Evolutionary conservation across 352 stramenopile genomes (phyloP).

Genomic region (Phytophthora kernoviae): DNA sequence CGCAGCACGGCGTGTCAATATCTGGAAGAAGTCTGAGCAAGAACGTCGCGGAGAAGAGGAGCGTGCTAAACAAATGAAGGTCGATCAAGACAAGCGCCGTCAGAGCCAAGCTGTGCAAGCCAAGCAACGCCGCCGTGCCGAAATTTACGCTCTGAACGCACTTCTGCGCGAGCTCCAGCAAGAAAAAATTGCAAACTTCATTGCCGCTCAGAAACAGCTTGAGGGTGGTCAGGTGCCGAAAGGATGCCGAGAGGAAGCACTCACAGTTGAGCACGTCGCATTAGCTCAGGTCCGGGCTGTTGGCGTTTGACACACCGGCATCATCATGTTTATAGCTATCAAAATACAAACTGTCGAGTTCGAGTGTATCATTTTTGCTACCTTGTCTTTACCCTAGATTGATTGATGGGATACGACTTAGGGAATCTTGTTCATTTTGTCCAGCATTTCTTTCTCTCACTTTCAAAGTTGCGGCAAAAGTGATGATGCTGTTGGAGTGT

Average conservation of each 20-base stretch:
- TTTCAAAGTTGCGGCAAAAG: no score
- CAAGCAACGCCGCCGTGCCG: conserved; percentile 57
- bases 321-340: no score
- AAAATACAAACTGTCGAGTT: no score
- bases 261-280: not conserved
- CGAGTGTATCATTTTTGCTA: no score
- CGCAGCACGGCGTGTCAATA: conserved; percentile 55
- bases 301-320: conserved; percentile 4
- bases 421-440: no score
- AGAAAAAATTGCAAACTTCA: conserved; percentile 59
- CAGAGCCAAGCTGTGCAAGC: conserved; percentile 50
- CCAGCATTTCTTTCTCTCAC: no score
- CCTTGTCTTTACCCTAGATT: no score
- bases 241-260: conserved; percentile 2
- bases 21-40: conserved; percentile 63
- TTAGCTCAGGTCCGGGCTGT: conserved; percentile 19
- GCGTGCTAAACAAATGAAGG: conserved; percentile 34
- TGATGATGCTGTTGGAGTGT: no score
- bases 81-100: conserved; percentile 52
- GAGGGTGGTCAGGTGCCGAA: conserved; percentile 8
- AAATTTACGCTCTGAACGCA: conserved; percentile 79
- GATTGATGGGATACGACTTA: no score
- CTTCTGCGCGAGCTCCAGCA: conserved; percentile 68
- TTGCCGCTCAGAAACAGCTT: conserved; percentile 45
- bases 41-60: conserved; percentile 61